A percentile compares a stretch with the other conserved stretches of the same genome.
phyloP scores from a whole-genome alignment of 495 filamentous ascomycete genomes.

The Aspergillus cavernicola region DNA sequence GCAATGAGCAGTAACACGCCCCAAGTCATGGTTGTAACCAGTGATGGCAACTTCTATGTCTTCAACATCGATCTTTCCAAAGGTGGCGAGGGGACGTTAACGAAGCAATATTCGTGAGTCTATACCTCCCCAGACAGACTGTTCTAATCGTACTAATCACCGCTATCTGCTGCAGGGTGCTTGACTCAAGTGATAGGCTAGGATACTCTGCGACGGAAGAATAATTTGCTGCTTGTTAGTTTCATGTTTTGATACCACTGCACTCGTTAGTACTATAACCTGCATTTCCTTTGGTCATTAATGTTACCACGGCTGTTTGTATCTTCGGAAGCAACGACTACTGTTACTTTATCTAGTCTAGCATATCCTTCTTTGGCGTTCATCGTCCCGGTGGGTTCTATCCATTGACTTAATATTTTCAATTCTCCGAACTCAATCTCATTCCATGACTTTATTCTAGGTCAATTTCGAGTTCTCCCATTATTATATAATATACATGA shows the following conservation, averaged over 20 bases:
- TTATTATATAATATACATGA: no score
- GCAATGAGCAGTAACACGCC: slow-evolving; percentile 91
- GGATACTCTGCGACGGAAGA: slow-evolving; percentile 47
- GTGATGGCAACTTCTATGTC: slow-evolving; percentile 90
- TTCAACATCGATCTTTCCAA: slow-evolving; percentile 93
- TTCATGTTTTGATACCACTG: neutral
- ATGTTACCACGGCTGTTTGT: neutral
- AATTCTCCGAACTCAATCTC: neutral
- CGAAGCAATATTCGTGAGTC: slow-evolving; percentile 84
- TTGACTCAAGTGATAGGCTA: slow-evolving; percentile 51
- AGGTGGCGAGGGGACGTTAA: slow-evolving; percentile 87
- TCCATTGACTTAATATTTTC: neutral
- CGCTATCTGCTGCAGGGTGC: slow-evolving; percentile 32
- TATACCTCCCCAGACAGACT: neutral
- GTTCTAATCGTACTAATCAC: neutral
- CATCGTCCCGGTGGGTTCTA: neutral
- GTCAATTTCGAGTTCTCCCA: no score
- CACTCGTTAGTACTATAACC: neutral
- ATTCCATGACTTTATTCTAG: no score
- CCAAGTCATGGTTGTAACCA: slow-evolving; percentile 97
- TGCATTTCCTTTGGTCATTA: neutral
- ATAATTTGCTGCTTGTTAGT: slow-evolving; percentile 19
- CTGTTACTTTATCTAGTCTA: neutral
- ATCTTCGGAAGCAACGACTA: neutral
- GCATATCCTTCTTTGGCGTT: slow-evolving; percentile 10